Percentiles rank a stretch among this genome's conserved stretches.
phyloP scores from a whole-genome alignment of 257 asterid genomes.

The Fraxinus pennsylvanica region DNA sequence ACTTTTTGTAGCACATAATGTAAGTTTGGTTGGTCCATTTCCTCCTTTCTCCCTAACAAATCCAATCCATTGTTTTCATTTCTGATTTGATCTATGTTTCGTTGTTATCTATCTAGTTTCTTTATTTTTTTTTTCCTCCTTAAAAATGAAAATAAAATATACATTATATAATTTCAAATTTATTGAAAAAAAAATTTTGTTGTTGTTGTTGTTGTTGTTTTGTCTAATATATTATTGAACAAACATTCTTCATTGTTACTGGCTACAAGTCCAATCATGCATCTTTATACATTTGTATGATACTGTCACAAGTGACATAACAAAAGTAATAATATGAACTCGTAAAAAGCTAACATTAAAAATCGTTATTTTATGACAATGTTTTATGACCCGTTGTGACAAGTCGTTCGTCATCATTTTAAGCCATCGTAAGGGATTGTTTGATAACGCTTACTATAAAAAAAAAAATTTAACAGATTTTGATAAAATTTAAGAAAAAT shows the following conservation, averaged over 20 bases:
- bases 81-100: neutral
- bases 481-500: too few relatives aligned
- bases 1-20: slow-evolving; percentile 15
- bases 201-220: too few relatives aligned
- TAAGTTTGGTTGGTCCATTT: slow-evolving; percentile 27
- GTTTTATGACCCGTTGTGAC: too few relatives aligned
- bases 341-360: too few relatives aligned
- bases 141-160: neutral
- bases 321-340: neutral
- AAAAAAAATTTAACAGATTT: too few relatives aligned
- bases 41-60: slow-evolving; percentile 41
- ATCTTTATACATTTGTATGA: slow-evolving; percentile 9
- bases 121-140: neutral
- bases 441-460: too few relatives aligned
- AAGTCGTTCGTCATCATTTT: neutral
- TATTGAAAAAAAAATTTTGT: neutral
- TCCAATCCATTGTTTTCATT: slow-evolving; percentile 24
- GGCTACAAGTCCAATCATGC: slow-evolving; percentile 20
- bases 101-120: neutral
- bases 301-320: neutral
- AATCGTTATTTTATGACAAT: too few relatives aligned
- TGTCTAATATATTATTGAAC: neutral
- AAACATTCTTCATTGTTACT: slow-evolving; percentile 1
- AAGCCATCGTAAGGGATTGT: too few relatives aligned
- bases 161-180: neutral